A percentile compares a stretch with the other conserved stretches of the same genome.
These are phyloP conservation scores for Paecilomyces sp. DNA, from an alignment of 2,329 filamentous ascomycete species.

Conservation along the genomic window DNA sequence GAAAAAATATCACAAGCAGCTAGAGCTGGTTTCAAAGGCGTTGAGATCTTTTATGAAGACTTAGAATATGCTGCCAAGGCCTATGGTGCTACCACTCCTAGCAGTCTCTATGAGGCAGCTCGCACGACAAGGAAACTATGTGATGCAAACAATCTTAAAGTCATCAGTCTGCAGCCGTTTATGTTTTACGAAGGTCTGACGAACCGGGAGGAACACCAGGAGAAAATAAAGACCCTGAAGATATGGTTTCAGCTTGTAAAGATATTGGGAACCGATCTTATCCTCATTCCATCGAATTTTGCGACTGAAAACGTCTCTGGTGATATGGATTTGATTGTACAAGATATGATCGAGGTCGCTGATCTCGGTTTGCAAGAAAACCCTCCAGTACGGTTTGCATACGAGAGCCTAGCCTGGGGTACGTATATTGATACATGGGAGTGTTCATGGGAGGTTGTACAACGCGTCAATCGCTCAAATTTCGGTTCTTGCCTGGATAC, in stretches of 20 bases:
- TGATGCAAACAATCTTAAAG: conserved; percentile 11
- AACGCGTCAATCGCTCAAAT: conserved; percentile 58
- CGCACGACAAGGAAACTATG: conserved; percentile 46
- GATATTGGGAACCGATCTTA: conserved; percentile 53
- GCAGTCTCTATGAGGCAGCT: conserved; percentile 53
- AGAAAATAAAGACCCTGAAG: conserved; percentile 52
- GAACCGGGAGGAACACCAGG: conserved; percentile 49
- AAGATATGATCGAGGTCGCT: conserved; percentile 56
- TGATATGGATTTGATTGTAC: conserved; percentile 49
- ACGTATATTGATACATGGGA: conserved; percentile 66
- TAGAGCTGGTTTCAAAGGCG: conserved; percentile 57
- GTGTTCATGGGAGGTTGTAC: conserved; percentile 59
- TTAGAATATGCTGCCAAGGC: conserved; percentile 54
- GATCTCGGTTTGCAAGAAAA: conserved; percentile 54
- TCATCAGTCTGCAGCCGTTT: conserved; percentile 60
- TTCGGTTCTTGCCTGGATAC: conserved; percentile 71
- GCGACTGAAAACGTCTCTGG: conserved; percentile 42
- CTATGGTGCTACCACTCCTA: conserved; percentile 32
- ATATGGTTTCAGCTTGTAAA: conserved; percentile 62
- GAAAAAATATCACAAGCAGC: conserved; percentile 62
- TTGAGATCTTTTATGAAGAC: conserved; percentile 76
- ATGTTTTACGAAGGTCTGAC: conserved; percentile 64
- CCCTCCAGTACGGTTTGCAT: conserved; percentile 58
- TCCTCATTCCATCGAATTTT: conserved; percentile 64
- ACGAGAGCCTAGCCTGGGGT: conserved; percentile 65